Base-by-base conservation (phyloP, 2,329 filamentous ascomycete species). In the Ilyonectria destructans region DNA sequence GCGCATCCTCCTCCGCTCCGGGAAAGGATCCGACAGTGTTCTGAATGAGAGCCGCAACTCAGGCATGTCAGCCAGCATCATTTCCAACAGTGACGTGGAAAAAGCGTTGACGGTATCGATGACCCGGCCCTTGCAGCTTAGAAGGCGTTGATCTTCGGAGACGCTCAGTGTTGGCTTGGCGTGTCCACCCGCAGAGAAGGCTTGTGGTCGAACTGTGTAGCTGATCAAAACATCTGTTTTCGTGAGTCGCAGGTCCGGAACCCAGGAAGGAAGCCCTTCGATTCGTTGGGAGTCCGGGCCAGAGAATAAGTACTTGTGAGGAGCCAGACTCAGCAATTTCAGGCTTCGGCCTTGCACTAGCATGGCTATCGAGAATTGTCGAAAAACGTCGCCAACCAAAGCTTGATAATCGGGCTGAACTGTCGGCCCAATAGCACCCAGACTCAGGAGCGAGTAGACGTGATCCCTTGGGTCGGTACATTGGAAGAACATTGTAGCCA, bases 381-480 rank as follows among this genome's bases (percentile, higher is more conserved):
- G 26, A 43, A 43, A 43, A 7, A 43, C 7, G 7, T 43, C 37
- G 37, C 37, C n/a, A 7, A 8, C 37, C 37, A n/a, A n/a, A n/a
- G 37, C 37, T n/a, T 19, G 2, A 17, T 52, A 52, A 13, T 33
- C 26, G 17, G 48, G 48, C 15, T 51, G 48, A n/a, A 10, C 48
- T 13, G 15, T 17, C 13, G 48, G 26, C 2, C 15, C 48, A 2
- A 26, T 2, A 8, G 13, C 7, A 10, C 26, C 3, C 6, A 51
- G 13, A 9, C 48, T 29, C 23, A 51, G 26, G 2, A 51, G 26
- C 5, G 48, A 51, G 26, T 51, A 51, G 6, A 51, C 26, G 6
- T 51, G 23, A 17, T 51, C 48, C 26, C 48, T 26, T 8, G 48
- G 48, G 26, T 51, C 48, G 26, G 48, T 26, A 17, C 48, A 51